phyloP scores from a whole-genome alignment of 805 yeast species.

The Clavispora fructus region DNA sequence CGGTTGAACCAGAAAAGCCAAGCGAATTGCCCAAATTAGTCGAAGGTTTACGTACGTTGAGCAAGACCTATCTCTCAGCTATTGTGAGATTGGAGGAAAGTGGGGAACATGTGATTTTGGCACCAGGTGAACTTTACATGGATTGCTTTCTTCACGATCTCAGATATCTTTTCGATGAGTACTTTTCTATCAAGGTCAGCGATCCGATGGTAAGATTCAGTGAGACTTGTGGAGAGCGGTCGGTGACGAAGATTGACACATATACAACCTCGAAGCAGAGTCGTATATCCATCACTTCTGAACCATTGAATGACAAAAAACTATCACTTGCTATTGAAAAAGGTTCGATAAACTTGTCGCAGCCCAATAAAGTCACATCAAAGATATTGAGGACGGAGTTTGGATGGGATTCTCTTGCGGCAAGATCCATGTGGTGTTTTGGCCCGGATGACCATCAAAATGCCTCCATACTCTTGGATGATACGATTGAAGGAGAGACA shows the following conservation, averaged over 20 bases:
- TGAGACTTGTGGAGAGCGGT: slow-evolving; percentile 66
- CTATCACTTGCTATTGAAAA: slow-evolving; percentile 53
- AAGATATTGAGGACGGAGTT: slow-evolving; percentile 52
- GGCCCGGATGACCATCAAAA: slow-evolving; percentile 48
- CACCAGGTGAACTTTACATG: slow-evolving; percentile 82
- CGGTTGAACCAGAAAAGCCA: slow-evolving; percentile 77
- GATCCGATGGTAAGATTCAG: slow-evolving; percentile 77
- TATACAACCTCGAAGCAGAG: slow-evolving; percentile 51
- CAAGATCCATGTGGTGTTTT: slow-evolving; percentile 77
- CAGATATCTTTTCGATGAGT: slow-evolving; percentile 51
- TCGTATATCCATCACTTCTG: slow-evolving; percentile 66
- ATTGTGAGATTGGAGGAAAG: slow-evolving; percentile 76
- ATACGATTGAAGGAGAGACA: slow-evolving; percentile 65
- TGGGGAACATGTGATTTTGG: slow-evolving; percentile 77
- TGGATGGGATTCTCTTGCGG: slow-evolving; percentile 79
- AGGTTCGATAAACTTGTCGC: slow-evolving; percentile 36
- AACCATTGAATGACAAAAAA: slow-evolving; percentile 52
- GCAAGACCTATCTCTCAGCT: slow-evolving; percentile 60
- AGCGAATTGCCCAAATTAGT: slow-evolving; percentile 70
- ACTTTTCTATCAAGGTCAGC: slow-evolving; percentile 72
- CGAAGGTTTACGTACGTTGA: slow-evolving; percentile 61
- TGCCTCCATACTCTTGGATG: slow-evolving; percentile 60
- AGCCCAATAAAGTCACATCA: slow-evolving; percentile 42
- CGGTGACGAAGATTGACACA: slow-evolving; percentile 61
- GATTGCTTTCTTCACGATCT: slow-evolving; percentile 81